phyloP scores from a whole-genome alignment of 176 grass and related monocot species.

The Leersia perrieri region DNA sequence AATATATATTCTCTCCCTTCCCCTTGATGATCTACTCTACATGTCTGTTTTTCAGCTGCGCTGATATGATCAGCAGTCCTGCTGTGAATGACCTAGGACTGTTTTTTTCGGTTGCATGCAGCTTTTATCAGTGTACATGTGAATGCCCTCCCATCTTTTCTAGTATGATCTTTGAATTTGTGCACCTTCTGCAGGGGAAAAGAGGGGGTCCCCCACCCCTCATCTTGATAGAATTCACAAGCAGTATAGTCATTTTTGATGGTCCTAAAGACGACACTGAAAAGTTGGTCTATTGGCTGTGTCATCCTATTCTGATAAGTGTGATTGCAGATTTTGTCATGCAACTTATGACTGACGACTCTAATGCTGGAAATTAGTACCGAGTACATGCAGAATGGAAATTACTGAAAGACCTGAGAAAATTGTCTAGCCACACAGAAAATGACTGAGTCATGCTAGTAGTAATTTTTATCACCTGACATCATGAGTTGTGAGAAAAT shows the following conservation, averaged over 20 bases:
- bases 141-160: not conserved
- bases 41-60: not conserved
- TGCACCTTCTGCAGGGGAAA: not conserved
- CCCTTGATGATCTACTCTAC: not conserved
- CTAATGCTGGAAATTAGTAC: not conserved
- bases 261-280: not conserved
- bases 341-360: not conserved
- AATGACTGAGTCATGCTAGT: not conserved
- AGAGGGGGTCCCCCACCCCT: not conserved
- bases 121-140: not conserved
- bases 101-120: not conserved
- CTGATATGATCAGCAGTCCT: not conserved
- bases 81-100: not conserved
- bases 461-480: not conserved
- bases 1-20: not conserved
- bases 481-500: not conserved
- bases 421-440: not conserved
- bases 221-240: not conserved
- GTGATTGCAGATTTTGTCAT: not conserved
- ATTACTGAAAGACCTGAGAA: not conserved
- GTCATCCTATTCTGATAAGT: not conserved
- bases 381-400: not conserved
- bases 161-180: constrained; percentile 7
- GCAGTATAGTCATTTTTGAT: not conserved
- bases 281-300: constrained; percentile 6